phyloP scores from a whole-genome alignment of 306 rosid genomes.

The Carpinus viminea region DNA sequence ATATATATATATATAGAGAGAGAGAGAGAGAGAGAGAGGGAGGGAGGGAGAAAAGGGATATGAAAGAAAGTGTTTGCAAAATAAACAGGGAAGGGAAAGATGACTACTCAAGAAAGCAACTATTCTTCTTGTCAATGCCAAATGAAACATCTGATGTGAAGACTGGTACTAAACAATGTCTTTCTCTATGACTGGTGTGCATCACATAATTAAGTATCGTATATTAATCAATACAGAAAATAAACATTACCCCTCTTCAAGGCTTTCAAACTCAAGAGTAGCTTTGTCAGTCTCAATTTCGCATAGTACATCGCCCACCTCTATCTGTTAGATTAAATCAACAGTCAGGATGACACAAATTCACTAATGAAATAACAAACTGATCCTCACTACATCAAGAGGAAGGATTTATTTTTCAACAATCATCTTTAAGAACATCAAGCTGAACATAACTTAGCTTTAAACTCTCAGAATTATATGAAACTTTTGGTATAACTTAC shows the following conservation, averaged over 20 bases:
- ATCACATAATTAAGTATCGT: neutral
- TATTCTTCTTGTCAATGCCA: neutral
- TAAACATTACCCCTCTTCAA: constrained; percentile 86
- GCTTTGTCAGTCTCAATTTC: constrained; percentile 99
- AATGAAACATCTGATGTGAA: constrained; percentile 7
- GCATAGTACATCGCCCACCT: constrained; percentile 86
- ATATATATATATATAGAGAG: too few species aligned
- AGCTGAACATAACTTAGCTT: constrained; percentile 30
- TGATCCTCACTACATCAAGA: constrained; percentile 10
- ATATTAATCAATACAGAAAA: neutral
- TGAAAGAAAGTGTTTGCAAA: constrained; percentile 1
- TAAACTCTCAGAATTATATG: constrained; percentile 26
- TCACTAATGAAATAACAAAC: constrained; percentile 22
- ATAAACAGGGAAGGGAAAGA: neutral
- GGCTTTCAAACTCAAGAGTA: constrained; percentile 91
- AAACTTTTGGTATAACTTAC: constrained; percentile 46
- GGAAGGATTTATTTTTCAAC: constrained; percentile 8
- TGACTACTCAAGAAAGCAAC: constrained; percentile 12
- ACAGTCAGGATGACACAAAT: constrained; percentile 31
- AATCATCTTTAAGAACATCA: constrained; percentile 13
- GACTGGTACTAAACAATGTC: constrained; percentile 22
- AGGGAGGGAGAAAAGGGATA: neutral
- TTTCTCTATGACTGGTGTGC: neutral
- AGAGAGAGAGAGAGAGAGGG: too few species aligned
- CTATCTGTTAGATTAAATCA: constrained; percentile 66